Base-by-base conservation (phyloP, 768 basidiomycete genomes). In the Arthromyces matolae region DNA sequence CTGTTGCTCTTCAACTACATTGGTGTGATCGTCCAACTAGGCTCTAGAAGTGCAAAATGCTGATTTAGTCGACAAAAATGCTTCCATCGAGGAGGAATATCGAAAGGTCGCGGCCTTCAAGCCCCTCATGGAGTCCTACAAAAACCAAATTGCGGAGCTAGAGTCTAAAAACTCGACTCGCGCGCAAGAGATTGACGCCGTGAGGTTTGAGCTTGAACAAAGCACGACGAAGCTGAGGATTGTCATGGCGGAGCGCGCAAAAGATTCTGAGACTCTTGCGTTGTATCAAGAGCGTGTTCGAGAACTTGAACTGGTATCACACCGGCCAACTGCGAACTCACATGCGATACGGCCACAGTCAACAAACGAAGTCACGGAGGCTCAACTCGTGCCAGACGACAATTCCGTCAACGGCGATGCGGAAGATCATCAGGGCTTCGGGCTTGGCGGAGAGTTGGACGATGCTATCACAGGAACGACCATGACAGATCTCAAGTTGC, bases 11-110 rank as follows among this genome's bases (percentile, higher is more conserved):
- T 3, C 19, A n/a, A 34, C 27, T 51, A 27, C 31, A 50, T 44
- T 12, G 23, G 29, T 18, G 35, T 20, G 20, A 36, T 16, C 18
- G 35, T 12, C 48, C 35, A 32, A 45, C 8, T 52, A 93, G 92
- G 80, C 83, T 2, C 73, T 97, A 20, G 94, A 98, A 69, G 89
- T 85, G 57, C 92, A 99, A 68, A 97, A 98, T 57, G 84, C 91
- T 5, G 82, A 84, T 47, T 79, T 99, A 4, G 85, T 97, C 16
- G 90, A 96, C 72, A 88, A 84, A 64, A 93, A 94, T 58, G 86
- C 90, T 0, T 78, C 87, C 1, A 68, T 97, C n/a, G 93, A 97
- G 63, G 91, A 93, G 52, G 93, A 97, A 60, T 89, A 88, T 59
- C 80, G 83, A 63, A 92, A 92, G 60, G 83, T 93, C 9, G 79